These are phyloP conservation scores for Fusarium devonianum DNA, from an alignment of 2,329 filamentous ascomycete genomes.

Conservation along the genomic window DNA sequence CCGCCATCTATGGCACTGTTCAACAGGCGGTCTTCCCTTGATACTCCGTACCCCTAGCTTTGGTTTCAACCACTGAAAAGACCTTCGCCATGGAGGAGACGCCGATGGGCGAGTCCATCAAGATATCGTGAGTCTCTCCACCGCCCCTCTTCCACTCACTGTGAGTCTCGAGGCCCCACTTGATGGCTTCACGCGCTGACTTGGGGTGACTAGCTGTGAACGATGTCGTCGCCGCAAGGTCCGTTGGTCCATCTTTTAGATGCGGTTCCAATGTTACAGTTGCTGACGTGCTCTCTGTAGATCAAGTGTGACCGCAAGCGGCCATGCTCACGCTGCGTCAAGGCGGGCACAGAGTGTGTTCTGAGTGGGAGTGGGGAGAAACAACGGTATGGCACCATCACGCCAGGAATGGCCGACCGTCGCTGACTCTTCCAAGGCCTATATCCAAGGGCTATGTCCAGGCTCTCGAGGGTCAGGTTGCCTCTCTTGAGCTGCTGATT, in stretches of 20 bases:
- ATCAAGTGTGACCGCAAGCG: constrained; percentile 61
- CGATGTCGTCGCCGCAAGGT: constrained; percentile 55
- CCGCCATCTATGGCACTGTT: not conserved
- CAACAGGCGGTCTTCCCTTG: too few relatives aligned
- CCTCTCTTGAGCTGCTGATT: constrained; percentile 55
- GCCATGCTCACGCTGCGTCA: constrained; percentile 59
- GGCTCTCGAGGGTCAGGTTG: constrained; percentile 56
- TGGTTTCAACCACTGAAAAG: not conserved
- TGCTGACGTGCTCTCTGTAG: constrained; percentile 38
- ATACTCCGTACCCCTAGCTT: too few relatives aligned
- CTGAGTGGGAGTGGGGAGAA: constrained; percentile 52
- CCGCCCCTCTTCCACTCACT: constrained; percentile 12
- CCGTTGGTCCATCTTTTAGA: not conserved
- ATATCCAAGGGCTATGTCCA: constrained; percentile 56
- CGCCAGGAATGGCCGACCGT: not conserved
- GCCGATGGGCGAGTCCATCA: constrained; percentile 47
- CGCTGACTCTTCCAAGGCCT: constrained; percentile 44
- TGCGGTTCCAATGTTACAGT: not conserved
- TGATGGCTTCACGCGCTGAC: constrained; percentile 9
- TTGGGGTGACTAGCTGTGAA: constrained; percentile 47
- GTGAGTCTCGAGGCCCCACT: constrained; percentile 3
- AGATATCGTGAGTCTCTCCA: constrained; percentile 46
- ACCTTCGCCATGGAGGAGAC: constrained; percentile 44
- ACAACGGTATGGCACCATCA: constrained; percentile 45
- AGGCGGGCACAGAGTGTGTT: constrained; percentile 51